Percentiles rank a stretch among this genome's conserved stretches.
Evolutionary conservation across 768 basidiomycete species (phyloP).

Genomic region (Boletales sp.): DNA sequence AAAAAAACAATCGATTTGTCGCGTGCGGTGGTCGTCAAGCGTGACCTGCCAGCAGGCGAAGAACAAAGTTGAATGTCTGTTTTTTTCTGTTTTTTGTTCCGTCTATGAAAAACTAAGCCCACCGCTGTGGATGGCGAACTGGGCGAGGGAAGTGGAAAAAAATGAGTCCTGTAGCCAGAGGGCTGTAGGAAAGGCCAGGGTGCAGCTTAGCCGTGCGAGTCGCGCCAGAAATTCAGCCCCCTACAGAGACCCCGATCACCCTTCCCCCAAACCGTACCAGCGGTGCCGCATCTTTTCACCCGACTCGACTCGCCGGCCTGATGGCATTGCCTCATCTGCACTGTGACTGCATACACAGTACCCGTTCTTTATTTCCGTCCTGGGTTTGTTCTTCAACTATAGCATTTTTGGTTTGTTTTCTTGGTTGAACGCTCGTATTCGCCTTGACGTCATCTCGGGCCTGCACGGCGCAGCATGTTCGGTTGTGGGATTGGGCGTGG

Average conservation of each 20-base stretch:
- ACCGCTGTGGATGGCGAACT: constrained; percentile 37
- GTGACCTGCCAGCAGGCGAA: constrained; percentile 91
- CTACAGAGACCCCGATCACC: constrained; percentile 26
- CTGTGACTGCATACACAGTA: no score
- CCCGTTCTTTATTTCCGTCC: no score
- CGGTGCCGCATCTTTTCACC: constrained; percentile 8
- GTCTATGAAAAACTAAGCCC: constrained; percentile 38
- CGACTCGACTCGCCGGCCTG: not conserved
- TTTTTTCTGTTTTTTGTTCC: constrained; percentile 21
- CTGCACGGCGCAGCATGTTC: constrained; percentile 4
- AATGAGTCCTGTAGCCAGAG: constrained; percentile 35
- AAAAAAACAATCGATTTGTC: constrained; percentile 48
- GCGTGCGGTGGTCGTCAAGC: constrained; percentile 80
- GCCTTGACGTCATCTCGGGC: not conserved
- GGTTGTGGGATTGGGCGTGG: constrained; percentile 1
- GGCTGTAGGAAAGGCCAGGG: constrained; percentile 37
- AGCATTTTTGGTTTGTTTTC: no score
- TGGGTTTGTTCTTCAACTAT: no score
- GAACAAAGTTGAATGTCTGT: constrained; percentile 51
- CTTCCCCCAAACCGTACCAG: constrained; percentile 1
- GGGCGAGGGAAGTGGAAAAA: constrained; percentile 16
- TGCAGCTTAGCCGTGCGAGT: constrained; percentile 32
- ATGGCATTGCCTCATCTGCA: no score
- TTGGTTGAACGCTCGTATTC: no score
- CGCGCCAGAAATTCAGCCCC: constrained; percentile 29